Percentiles rank a stretch among this genome's conserved stretches.
Evolutionary conservation across 345 rosid species (phyloP).

Genomic region (Clausena lansium): DNA sequence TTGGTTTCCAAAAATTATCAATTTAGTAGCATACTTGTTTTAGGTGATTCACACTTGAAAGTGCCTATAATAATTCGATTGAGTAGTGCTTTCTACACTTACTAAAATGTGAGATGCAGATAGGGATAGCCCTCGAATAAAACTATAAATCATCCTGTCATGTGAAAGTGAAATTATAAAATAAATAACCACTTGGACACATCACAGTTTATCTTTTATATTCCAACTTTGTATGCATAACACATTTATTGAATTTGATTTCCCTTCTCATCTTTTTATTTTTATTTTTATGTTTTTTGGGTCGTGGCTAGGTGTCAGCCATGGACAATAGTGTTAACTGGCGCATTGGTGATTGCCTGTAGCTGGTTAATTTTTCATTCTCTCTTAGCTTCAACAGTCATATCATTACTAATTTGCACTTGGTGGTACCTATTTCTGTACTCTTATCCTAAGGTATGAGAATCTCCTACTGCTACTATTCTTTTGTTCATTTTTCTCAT

Average conservation of each 20-base stretch:
- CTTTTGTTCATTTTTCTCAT: neutral
- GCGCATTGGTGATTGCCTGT: constrained; percentile 46
- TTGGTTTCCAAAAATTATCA: neutral
- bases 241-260: neutral
- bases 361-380: constrained; percentile 80
- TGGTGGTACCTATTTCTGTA: constrained; percentile 96
- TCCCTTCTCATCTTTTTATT: neutral
- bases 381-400: constrained; percentile 43
- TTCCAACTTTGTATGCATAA: neutral
- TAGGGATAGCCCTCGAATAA: no score
- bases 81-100: neutral
- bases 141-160: no score
- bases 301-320: constrained; percentile 80
- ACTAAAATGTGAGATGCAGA: no score
- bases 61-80: neutral
- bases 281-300: constrained; percentile 1
- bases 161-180: no score
- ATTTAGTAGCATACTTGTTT: neutral
- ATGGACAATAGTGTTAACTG: constrained; percentile 83
- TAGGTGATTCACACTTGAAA: neutral
- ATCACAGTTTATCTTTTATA: no score
- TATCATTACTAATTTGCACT: constrained; percentile 37
- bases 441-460: constrained; percentile 78
- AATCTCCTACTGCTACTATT: neutral
- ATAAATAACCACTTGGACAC: no score